Conservation (phyloP, 2,329 filamentous ascomycete species). For the Colletotrichum sojae region DNA sequence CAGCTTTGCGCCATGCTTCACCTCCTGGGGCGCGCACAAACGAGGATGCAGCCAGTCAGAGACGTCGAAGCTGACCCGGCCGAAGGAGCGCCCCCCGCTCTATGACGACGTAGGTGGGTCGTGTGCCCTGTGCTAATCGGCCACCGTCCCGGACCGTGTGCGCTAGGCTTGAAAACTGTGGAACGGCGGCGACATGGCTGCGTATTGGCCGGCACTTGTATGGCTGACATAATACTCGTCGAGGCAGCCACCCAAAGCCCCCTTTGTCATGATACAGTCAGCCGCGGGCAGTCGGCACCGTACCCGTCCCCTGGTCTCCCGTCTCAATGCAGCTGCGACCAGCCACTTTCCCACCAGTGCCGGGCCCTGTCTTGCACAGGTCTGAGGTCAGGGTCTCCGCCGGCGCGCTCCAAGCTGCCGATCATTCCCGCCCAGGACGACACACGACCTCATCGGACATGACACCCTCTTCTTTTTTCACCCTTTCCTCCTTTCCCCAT, state of each 20-base stretch:
- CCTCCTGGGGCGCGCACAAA: conserved; percentile 24
- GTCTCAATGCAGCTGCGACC: not conserved
- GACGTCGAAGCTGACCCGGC: conserved; percentile 8
- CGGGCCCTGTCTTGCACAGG: conserved; percentile 33
- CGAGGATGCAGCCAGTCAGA: conserved; percentile 21
- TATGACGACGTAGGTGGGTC: conserved; percentile 32
- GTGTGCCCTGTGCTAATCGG: conserved; percentile 15
- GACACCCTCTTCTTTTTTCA: conserved; percentile 23
- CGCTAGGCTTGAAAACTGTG: not conserved
- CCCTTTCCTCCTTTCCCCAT: conserved; percentile 7
- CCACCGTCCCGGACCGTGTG: not conserved
- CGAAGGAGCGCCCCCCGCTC: conserved; percentile 27
- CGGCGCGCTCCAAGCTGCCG: conserved; percentile 24
- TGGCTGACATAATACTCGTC: not conserved
- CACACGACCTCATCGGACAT: conserved; percentile 43
- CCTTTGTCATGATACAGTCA: conserved; percentile 9
- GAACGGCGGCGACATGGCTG: not conserved
- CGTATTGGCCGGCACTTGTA: not conserved
- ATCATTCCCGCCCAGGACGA: conserved; percentile 39
- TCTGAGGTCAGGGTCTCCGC: conserved; percentile 40
- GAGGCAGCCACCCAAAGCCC: too few relatives aligned
- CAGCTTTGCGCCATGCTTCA: conserved; percentile 27
- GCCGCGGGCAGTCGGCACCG: not conserved
- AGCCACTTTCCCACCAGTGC: conserved; percentile 1
- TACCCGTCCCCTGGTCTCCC: not conserved